A percentile compares a stretch with the other conserved stretches of the same genome.
Evolutionary conservation across 2,329 filamentous ascomycete genomes (phyloP).

Genomic region (Ophiostoma quercus): DNA sequence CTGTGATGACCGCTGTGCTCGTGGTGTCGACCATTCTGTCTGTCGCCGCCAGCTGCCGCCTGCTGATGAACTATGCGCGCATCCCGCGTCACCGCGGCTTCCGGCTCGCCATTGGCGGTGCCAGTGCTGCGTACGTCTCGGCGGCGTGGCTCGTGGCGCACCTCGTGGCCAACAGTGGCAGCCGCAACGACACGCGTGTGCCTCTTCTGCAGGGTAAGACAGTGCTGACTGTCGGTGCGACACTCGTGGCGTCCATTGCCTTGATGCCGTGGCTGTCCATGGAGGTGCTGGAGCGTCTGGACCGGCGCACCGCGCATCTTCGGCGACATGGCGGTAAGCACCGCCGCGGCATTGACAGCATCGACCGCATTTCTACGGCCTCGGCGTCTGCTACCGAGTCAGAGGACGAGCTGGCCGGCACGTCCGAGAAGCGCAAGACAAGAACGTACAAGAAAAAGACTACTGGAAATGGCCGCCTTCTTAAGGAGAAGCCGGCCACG

Average conservation of each 20-base stretch:
- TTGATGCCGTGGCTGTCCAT: constrained; percentile 25
- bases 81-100: constrained; percentile 32
- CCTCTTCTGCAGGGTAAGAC: constrained; percentile 9
- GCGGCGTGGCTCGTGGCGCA: constrained; percentile 17
- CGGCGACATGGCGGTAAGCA: background rate
- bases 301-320: background rate
- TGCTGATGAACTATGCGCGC: constrained; percentile 30
- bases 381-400: background rate
- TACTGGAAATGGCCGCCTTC: background rate
- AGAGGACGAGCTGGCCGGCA: constrained; percentile 6
- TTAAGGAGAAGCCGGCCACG: background rate
- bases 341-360: constrained; percentile 12
- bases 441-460: background rate
- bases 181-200: background rate
- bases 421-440: background rate
- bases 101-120: constrained; percentile 32
- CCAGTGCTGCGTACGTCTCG: constrained; percentile 29
- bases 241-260: constrained; percentile 16
- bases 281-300: constrained; percentile 17
- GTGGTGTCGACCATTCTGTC: constrained; percentile 1
- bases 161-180: background rate
- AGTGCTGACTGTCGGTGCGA: constrained; percentile 4
- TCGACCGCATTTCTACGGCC: background rate
- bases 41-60: constrained; percentile 29
- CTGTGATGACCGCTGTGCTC: background rate